Evolutionary conservation across 1,284 basidiomycete genomes (phyloP).

Genomic region (Golubevia pallescens): DNA sequence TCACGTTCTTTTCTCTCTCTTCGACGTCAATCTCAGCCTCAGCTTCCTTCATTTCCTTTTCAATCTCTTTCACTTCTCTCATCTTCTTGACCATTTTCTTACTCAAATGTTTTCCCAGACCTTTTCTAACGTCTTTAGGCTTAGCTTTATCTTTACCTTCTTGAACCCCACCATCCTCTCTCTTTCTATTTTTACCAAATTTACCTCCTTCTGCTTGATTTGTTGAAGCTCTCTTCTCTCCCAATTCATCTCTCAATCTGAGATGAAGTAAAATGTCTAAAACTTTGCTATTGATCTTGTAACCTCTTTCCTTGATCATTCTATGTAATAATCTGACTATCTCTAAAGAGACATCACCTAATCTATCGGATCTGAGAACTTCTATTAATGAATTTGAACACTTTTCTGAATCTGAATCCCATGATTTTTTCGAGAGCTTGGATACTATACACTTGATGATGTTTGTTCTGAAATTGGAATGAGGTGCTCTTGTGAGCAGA

Average conservation of each 20-base stretch:
- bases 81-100: slow-evolving; percentile 57
- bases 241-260: slow-evolving; percentile 50
- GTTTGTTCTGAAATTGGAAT: slow-evolving; percentile 62
- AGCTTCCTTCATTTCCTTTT: slow-evolving; percentile 60
- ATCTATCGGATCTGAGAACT: slow-evolving; percentile 30
- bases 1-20: slow-evolving; percentile 42
- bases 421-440: slow-evolving; percentile 29
- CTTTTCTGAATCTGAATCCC: slow-evolving; percentile 16
- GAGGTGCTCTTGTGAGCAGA: slow-evolving; percentile 41
- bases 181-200: too few relatives aligned
- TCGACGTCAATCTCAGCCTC: slow-evolving; percentile 55
- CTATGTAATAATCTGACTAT: slow-evolving; percentile 56
- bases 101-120: slow-evolving; percentile 41
- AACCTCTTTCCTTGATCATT: slow-evolving; percentile 58
- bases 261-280: slow-evolving; percentile 54
- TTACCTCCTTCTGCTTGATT: slow-evolving; percentile 1
- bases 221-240: slow-evolving; percentile 29
- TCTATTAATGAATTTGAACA: slow-evolving; percentile 36
- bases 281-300: slow-evolving; percentile 54
- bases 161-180: too few relatives aligned
- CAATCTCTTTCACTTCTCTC: slow-evolving; percentile 44
- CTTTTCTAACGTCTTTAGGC: slow-evolving; percentile 44
- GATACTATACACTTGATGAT: slow-evolving; percentile 47
- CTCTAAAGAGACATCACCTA: slow-evolving; percentile 49
- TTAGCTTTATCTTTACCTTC: slow-evolving; percentile 32